phyloP scores from a whole-genome alignment of 2,329 filamentous ascomycete genomes.

The Colletotrichum sp. region DNA sequence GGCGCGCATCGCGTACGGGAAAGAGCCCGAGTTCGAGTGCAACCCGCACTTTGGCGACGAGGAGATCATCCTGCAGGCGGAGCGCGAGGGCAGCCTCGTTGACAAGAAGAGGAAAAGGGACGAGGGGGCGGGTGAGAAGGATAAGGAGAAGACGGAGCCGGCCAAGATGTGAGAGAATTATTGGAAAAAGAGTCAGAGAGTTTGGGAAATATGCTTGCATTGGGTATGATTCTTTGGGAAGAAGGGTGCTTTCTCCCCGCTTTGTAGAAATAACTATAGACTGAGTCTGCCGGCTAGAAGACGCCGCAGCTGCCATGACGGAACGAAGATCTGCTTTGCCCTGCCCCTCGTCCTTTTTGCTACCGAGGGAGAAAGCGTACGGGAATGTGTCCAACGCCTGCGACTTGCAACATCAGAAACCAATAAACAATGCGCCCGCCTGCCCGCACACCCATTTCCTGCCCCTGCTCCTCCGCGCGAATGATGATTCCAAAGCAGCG shows the following conservation, averaged over 20 bases:
- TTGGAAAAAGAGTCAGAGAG: neutral
- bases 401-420: neutral
- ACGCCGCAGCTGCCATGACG: conserved; percentile 2
- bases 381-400: neutral
- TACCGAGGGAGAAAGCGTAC: neutral
- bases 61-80: conserved; percentile 51
- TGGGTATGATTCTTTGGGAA: neutral
- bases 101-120: conserved; percentile 44
- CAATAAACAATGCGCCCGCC: neutral
- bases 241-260: neutral
- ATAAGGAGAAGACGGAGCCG: conserved; percentile 21
- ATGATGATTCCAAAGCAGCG: neutral
- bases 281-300: conserved; percentile 3
- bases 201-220: neutral
- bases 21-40: conserved; percentile 84
- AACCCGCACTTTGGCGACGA: conserved; percentile 60
- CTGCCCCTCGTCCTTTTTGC: neutral
- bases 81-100: conserved; percentile 48
- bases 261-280: conserved; percentile 1
- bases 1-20: conserved; percentile 81
- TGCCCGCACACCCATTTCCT: neutral
- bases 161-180: conserved; percentile 13
- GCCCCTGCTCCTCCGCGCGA: neutral
- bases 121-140: conserved; percentile 14
- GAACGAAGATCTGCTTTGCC: neutral